Evolutionary conservation across 2,329 filamentous ascomycete species (phyloP), one percentile per base, ranked within the genome.

Genomic region (Trichothecium roseum): DNA sequence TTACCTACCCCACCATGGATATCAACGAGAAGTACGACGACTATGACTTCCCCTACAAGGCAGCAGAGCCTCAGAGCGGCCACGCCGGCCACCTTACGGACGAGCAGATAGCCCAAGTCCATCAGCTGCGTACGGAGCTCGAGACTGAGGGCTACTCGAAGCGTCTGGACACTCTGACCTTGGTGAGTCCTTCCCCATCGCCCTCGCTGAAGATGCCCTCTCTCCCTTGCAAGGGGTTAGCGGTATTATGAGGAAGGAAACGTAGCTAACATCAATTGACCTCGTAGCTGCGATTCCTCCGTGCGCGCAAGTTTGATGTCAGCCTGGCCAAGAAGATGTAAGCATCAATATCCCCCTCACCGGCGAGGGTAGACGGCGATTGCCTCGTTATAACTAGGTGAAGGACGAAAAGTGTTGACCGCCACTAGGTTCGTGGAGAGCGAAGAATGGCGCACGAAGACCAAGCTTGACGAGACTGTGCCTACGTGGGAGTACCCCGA

Each of bases 241-340:
- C 18, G 13, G 27, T 38, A n/a, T 34, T 18, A 18, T 29, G 13
- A 29, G 6, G 15, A 13, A 6, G 13, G 6, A 29, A 7, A 13
- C 7, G 28, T 29, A 16, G 32, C 28, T 26, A 18, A 34, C 16
- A 16, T 18, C 15, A 16, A 13, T 30, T 18, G 5, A 18, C 20
- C 9, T 20, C 10, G 27, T 36, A 87, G 79, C 68, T 95, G 55
- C 81, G 88, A 55, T 95, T 94, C 66, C 69, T 98, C 52, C 78
- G 91, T 57, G 91, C 91, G 38, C 78, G 91, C 55, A 96, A 96
- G 71, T 98, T 95, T 60, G 83, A 94, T 60, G 84, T 94, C 42
- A 71, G 81, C 49, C 64, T 76, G 20, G 61, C 87, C 46, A 91
- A 94, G 74, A 65, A 81, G 54, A 98, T 98, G 91, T 95, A 66